Base-by-base conservation (phyloP, 208 protist genomes). In the Vickermania ingenoplastis region DNA sequence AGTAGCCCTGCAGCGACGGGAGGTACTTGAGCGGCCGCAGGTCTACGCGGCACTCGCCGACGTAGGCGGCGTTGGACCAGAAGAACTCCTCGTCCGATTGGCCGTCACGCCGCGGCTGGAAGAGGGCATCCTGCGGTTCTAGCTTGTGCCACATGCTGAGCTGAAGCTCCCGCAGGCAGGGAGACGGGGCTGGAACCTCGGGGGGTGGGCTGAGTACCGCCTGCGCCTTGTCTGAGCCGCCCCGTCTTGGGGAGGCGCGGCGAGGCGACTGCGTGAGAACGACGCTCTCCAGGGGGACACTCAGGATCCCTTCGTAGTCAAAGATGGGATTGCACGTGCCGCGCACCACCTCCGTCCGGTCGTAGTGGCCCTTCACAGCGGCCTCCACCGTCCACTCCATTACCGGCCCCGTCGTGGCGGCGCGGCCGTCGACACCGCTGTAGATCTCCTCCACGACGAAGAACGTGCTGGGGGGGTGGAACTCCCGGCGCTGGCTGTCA, bases 391-490 rank as follows among this genome's bases (percentile, higher is more conserved):
- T 75, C 84, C 87, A 94, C 59, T 75, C 79, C 23, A 69, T 52
- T 24, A 83, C 71, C 0, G 65, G 65, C 31, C 71, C 71, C 7
- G 49, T 63, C 53, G 67, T 63, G 1, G 59, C 31, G 25, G 60
- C 41, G 54, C 59, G 61, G 31, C 64, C 62, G 26, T 67, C 63
- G 24, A 57, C 50, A 2, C 69, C 72, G 66, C 70, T 81, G 49
- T 72, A 86, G 7, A 93, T 59, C 36, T 93, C 86, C 51, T 93
- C 86, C 23, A 93, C 57, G 1, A 82, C 80, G 63, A 89, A 83
- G 57, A 93, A 89, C 17, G 77, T 71, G 52, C 72, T 78, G 0
- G 82, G 86, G 3, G 60, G 64, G 2, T 41, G 28, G 61, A 89
- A 92, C 36, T 45, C 11, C 7, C 17, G 7, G 36, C 36, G 36